A percentile compares a stretch with the other conserved stretches of the same genome.
Conservation (phyloP, 164 flowering plant genomes). For the Nymphaea thermarum region DNA sequence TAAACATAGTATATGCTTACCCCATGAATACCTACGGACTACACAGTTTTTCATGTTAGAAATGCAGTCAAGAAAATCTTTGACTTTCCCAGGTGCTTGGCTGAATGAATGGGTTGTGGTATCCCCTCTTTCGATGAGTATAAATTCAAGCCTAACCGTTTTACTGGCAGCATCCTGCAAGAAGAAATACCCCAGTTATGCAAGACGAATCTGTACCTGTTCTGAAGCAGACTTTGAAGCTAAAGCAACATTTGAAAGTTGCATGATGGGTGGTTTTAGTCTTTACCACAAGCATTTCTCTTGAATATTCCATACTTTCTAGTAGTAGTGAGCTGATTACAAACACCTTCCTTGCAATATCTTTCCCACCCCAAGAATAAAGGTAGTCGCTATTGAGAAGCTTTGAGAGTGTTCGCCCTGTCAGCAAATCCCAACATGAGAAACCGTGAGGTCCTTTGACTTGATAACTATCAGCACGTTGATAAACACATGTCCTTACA, state of each 20-base stretch:
- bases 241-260: not conserved
- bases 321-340: constrained; percentile 34
- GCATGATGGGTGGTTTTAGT: not conserved
- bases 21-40: constrained; percentile 3
- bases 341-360: constrained; percentile 42
- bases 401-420: constrained; percentile 39
- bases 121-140: constrained; percentile 43
- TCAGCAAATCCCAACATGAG: constrained; percentile 3
- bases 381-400: constrained; percentile 38
- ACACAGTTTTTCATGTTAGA: constrained; percentile 72
- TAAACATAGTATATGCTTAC: no score
- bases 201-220: not conserved
- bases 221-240: not conserved
- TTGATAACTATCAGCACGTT: no score
- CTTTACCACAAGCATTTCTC: constrained; percentile 39
- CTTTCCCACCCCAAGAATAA: constrained; percentile 60
- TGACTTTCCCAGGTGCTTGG: constrained; percentile 20
- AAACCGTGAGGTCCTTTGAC: not conserved
- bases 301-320: constrained; percentile 23
- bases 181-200: not conserved
- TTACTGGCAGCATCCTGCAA: constrained; percentile 71
- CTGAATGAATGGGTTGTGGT: constrained; percentile 16
- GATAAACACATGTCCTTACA: not conserved
- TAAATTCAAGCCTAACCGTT: constrained; percentile 62
- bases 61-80: constrained; percentile 34